Conservation (phyloP, 805 yeast species). For the Lachancea kluyveri region DNA sequence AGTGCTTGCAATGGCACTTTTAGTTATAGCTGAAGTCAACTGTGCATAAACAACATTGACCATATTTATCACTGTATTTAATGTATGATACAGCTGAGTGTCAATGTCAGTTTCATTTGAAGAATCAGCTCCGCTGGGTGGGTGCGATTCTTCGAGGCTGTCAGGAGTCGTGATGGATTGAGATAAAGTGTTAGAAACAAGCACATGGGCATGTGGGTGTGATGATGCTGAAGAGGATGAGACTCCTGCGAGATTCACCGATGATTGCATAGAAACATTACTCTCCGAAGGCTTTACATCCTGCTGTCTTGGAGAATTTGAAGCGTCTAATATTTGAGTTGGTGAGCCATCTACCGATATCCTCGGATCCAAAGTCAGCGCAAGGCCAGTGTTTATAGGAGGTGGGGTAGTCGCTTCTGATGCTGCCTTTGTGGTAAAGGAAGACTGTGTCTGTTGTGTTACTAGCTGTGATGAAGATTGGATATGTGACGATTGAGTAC, state of each 20-base stretch:
- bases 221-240: too few relatives aligned
- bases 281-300: too few relatives aligned
- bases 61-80: slow-evolving; percentile 54
- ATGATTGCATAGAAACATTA: too few relatives aligned
- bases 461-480: too few relatives aligned
- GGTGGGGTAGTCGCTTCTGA: slow-evolving; percentile 11
- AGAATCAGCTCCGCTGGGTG: neutral
- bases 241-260: too few relatives aligned
- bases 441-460: too few relatives aligned
- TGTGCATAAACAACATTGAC: slow-evolving; percentile 78
- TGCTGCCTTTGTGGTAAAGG: slow-evolving; percentile 2
- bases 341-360: slow-evolving; percentile 13
- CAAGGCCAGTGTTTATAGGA: slow-evolving; percentile 5
- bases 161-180: slow-evolving; percentile 16
- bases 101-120: slow-evolving; percentile 47
- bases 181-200: too few relatives aligned
- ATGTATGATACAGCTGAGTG: slow-evolving; percentile 57
- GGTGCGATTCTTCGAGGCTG: slow-evolving; percentile 8
- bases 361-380: slow-evolving; percentile 1
- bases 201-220: too few relatives aligned
- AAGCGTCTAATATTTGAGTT: slow-evolving; percentile 8
- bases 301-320: slow-evolving; percentile 4
- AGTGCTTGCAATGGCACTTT: slow-evolving; percentile 53
- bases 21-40: slow-evolving; percentile 58
- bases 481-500: too few relatives aligned